Percentiles rank a stretch among this genome's conserved stretches.
Conservation (phyloP, 768 basidiomycete species). For the Termitomyces sp. region DNA sequence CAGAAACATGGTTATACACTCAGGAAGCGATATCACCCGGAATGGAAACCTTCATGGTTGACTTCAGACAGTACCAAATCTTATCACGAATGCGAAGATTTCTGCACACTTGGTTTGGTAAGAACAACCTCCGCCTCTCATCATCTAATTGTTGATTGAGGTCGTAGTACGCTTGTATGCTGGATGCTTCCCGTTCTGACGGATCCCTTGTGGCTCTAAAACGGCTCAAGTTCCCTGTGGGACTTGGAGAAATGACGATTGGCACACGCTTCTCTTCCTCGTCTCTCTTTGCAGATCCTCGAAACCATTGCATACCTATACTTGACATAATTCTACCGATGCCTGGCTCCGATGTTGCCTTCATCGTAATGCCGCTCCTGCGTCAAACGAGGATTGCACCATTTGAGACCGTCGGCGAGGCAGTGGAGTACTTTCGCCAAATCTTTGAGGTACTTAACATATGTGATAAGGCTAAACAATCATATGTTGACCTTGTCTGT, state of each 20-base stretch:
- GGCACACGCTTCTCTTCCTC: neutral
- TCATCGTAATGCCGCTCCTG: neutral
- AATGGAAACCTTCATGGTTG: neutral
- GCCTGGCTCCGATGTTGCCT: neutral
- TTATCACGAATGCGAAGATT: neutral
- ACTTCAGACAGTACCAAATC: neutral
- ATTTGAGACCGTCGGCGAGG: neutral
- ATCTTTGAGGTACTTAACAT: neutral
- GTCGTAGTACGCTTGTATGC: neutral
- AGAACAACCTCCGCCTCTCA: neutral
- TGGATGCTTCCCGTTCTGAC: neutral
- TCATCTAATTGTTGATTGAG: neutral
- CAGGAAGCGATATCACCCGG: neutral
- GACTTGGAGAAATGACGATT: neutral
- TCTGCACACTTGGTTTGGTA: neutral
- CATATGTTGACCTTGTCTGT: neutral
- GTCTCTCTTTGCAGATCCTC: neutral
- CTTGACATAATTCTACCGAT: neutral
- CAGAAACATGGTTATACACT: neutral
- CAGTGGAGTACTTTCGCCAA: neutral
- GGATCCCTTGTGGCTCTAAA: neutral
- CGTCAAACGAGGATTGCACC: neutral
- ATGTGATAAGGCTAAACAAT: neutral
- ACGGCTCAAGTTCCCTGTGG: neutral
- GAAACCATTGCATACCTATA: neutral